Base-by-base conservation (phyloP, 768 basidiomycete species). In the Podaxis carcinomalis region DNA sequence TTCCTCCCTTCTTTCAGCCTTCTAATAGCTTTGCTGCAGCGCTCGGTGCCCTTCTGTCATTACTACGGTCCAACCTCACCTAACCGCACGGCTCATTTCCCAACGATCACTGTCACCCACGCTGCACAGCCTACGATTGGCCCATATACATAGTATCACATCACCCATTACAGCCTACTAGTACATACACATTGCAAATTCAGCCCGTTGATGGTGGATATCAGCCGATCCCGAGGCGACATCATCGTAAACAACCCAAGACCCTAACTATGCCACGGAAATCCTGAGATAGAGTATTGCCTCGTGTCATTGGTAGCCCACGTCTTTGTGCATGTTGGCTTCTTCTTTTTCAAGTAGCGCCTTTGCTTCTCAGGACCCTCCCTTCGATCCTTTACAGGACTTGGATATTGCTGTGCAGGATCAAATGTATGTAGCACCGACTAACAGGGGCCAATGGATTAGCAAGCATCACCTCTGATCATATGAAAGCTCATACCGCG, bases 291-390 rank as follows among this genome's bases (percentile, higher is more conserved):
- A 6, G 40, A 11, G 23, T 58, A 58, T n/a, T 11, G 35, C 35
- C 57, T 50, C n/a, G 46, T 51, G 35, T 51, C 49, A 13, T 36
- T 14, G 4, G 19, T 21, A 13, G 49, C 27, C 57, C 57, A 58
- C 16, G 35, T 36, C 40, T 58, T 58, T 37, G 25, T 58, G 37
- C 46, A 35, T 21, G 28, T 23, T 13, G 51, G 59, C 19, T 46
- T 27, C 25, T 51, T 60, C 49, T 59, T 59, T 42, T 60, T 52
- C 51, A 60, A 35, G 13, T 32, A 35, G 5, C 42, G 58, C 16
- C 51, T 40, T 32, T 44, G n/a, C n/a, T 44, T 35, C 28, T 59
- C 19, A 51, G 14, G 21, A 42, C 37, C 13, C 50, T 23, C 37
- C 19, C 37, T 14, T 39, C 37, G 23, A 32, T 40, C 5, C 40